Evolutionary conservation across 805 yeast species (phyloP), one percentile per base, ranked within the genome.

Genomic region (Suhomyces sp.): DNA sequence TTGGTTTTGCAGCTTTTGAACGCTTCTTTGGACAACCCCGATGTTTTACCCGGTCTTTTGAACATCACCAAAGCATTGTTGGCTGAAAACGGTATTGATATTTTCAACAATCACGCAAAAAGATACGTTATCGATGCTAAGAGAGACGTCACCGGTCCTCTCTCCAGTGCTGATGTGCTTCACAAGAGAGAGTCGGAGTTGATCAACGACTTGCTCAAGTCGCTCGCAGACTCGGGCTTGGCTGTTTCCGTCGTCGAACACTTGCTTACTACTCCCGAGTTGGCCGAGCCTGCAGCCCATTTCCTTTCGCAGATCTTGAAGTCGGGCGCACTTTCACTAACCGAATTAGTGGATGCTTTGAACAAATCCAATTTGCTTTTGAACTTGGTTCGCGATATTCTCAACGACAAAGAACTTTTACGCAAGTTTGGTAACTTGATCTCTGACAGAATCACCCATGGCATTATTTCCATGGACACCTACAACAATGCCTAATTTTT

Each of bases 281-380:
- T 66, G 45, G 60, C 68, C 27, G 57, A 50, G n/a, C 70, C 70
- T 10, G 53, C 61, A 25, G 67, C 70, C 13, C 62, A 62, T 48
- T 64, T 65, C 44, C 56, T 65, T 52, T 49, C 53, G 17, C 54
- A 53, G 17, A 58, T 66, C 45, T 50, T 65, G 46, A 55, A 57
- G 43, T 64, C 70, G 5, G 57, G 57, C 24, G 67, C 69, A 2
- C 53, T 65, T 35, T 52, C 66, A 7, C 47, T 63, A 27, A 22
- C 54, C 24, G 61, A 64, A 15, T 51, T 66, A 37, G 48, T 61
- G 15, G 53, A 39, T 12, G 62, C 66, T 13, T 54, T 62, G 46
- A 57, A 57, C 48, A 60, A 61, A 17, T 60, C 67, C 12, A 56
- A 63, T 29, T 45, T 60, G 17, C 46, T 65, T 35, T 43, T 41